A percentile compares a stretch with the other conserved stretches of the same genome.
phyloP scores from a whole-genome alignment of 805 yeast species.

The Suhomyces pyralidae region DNA sequence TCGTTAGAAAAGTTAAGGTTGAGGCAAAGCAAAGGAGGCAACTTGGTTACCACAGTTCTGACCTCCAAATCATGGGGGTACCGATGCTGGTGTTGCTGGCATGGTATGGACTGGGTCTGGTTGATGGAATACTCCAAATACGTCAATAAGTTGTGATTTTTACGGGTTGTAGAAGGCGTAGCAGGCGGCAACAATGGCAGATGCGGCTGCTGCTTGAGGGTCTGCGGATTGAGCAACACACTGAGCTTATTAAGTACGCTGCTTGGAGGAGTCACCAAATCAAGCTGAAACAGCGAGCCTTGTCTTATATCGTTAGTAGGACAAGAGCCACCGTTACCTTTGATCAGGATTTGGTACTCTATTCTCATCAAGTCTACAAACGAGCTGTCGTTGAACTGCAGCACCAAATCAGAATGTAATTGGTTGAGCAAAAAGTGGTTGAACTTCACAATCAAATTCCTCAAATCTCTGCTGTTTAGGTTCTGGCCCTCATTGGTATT shows the following conservation, averaged over 20 bases:
- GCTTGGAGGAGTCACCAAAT: slow-evolving; percentile 40
- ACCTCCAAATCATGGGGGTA: slow-evolving; percentile 46
- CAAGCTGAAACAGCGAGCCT: slow-evolving; percentile 40
- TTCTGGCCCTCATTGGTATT: slow-evolving; percentile 48
- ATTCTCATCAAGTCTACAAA: slow-evolving; percentile 40
- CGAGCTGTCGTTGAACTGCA: slow-evolving; percentile 21
- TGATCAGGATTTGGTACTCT: slow-evolving; percentile 40
- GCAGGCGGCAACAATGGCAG: slow-evolving; percentile 10
- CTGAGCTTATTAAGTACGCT: slow-evolving; percentile 22
- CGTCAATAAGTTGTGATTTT: slow-evolving; percentile 30
- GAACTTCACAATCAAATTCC: slow-evolving; percentile 50
- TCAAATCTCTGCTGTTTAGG: slow-evolving; percentile 43
- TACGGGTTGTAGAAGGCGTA: slow-evolving; percentile 13
- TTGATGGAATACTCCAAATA: slow-evolving; percentile 63
- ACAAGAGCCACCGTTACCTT: slow-evolving; percentile 36
- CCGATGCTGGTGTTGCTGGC: slow-evolving; percentile 44
- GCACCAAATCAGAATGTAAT: slow-evolving; percentile 48
- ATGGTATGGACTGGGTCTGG: slow-evolving; percentile 46
- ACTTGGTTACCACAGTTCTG: slow-evolving; percentile 45
- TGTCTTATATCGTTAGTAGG: slow-evolving; percentile 31
- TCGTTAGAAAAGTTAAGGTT: slow-evolving; percentile 55
- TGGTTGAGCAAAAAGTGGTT: slow-evolving; percentile 56
- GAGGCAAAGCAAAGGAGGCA: slow-evolving; percentile 65
- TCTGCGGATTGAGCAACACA: slow-evolving; percentile 12
- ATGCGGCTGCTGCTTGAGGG: slow-evolving; percentile 9